Evolutionary conservation across 169 alveolate species (phyloP), one percentile per base, ranked within the genome.

Genomic region (Nephromyces sp.): DNA sequence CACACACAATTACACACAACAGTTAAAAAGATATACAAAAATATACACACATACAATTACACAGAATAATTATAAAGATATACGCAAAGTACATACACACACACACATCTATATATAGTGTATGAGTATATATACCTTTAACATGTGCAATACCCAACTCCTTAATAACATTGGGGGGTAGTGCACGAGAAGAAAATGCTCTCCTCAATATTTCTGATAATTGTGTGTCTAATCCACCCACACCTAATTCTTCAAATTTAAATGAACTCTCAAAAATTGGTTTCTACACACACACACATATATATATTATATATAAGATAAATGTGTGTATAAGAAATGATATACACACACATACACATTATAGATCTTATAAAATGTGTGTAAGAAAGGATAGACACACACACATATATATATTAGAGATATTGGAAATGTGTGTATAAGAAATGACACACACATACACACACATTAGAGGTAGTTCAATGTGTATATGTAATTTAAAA

Each of bases 171-270:
- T 85, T 92, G 25, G 98, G 95, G 25, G 99, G 99, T 80, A 94
- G 94, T 52, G 96, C 89, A 53, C 99, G 90, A n/a, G 99, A 90
- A 6, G 99, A 98, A 79, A 98, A 98, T 1, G 99, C 99, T 71
- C 99, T 89, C 74, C 99, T 89, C 87, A 98, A 96, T n/a, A 98
- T 98, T 73, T 78, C 78, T 24, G 52, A 1, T 33, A 79, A 79
- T 22, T 72, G 66, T 72, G 63, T 77, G 72, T 77, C 77, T 28
- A 80, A 52, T 29, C 95, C 95, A 2, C 94, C 95, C 57, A 90
- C 90, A 64, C 98, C 98, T 72, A 93, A 78, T 52, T 90, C 94
- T 52, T 89, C 93, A 75, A 93, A 93, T 68, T 90, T 89, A 85
- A 92, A 92, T 64, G 90, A 92, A 6, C 90, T 90, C 32, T 87